phyloP scores from a whole-genome alignment of 139 green algal genomes.

The Yamagishiella unicocca region DNA sequence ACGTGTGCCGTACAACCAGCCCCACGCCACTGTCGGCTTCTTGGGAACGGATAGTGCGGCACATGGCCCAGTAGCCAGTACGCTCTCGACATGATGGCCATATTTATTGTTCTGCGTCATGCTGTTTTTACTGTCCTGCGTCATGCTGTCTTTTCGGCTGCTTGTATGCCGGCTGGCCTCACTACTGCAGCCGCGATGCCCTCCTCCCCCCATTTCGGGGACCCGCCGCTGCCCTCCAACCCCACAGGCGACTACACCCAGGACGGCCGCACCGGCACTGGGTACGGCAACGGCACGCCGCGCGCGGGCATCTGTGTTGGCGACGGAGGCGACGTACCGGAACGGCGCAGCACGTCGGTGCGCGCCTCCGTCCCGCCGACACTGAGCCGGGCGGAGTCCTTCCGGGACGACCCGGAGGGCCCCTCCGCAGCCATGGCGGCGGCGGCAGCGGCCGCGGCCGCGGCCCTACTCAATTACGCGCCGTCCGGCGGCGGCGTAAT shows the following conservation, averaged over 20 bases:
- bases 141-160: no score
- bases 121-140: background rate
- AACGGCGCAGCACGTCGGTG: background rate
- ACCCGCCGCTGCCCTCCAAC: background rate
- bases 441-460: conserved; percentile 10
- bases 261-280: background rate
- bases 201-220: no score
- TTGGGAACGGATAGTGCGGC: no score
- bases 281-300: background rate
- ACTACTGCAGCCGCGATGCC: no score
- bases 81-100: no score
- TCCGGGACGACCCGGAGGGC: conserved; percentile 17
- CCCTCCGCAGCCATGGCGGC: conserved; percentile 30
- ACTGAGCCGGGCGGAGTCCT: background rate
- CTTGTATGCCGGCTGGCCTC: no score
- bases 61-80: no score
- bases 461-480: conserved; percentile 22
- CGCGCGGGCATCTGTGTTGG: background rate
- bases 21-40: no score
- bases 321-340: background rate
- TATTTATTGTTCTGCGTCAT: no score
- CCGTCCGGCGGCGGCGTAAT: background rate
- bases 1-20: no score
- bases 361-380: no score
- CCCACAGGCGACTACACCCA: background rate